A percentile compares a stretch with the other conserved stretches of the same genome.
Conservation (phyloP, 1,139 yeast species). For the Candida sp. region DNA sequence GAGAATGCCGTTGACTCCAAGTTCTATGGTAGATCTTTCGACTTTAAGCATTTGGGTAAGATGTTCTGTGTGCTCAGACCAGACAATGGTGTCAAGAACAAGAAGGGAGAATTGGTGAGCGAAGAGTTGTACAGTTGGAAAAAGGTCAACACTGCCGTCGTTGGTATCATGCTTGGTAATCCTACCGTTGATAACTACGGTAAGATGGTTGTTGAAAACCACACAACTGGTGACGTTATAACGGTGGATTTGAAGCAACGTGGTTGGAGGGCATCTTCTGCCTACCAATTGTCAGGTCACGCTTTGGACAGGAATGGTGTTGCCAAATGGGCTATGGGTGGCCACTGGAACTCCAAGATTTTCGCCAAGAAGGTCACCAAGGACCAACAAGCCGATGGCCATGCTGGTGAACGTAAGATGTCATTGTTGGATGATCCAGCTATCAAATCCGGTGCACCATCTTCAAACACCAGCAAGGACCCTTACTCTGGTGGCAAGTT, state of each 20-base stretch:
- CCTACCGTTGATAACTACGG: conserved; percentile 97
- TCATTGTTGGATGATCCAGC: conserved; percentile 29
- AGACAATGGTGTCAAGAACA: conserved; percentile 53
- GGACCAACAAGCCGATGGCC: conserved; percentile 14
- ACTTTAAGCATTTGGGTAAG: conserved; percentile 89
- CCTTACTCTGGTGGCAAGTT: conserved; percentile 63
- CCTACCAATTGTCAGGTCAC: conserved; percentile 89
- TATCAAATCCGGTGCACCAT: conserved; percentile 8
- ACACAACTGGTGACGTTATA: conserved; percentile 87
- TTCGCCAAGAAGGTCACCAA: conserved; percentile 67
- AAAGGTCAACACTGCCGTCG: conserved; percentile 91
- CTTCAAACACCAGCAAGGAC: conserved; percentile 23
- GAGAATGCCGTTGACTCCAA: conserved; percentile 91
- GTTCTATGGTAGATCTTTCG: conserved; percentile 92
- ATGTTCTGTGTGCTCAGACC: conserved; percentile 91
- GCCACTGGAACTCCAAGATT: conserved; percentile 93
- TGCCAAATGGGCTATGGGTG: conserved; percentile 78
- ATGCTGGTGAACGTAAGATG: conserved; percentile 27
- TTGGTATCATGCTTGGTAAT: conserved; percentile 92
- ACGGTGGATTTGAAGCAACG: conserved; percentile 81
- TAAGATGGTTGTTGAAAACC: conserved; percentile 84
- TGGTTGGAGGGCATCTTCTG: conserved; percentile 95
- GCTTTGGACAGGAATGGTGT: conserved; percentile 61
- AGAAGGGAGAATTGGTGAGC: conserved; percentile 42
- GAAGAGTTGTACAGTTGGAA: conserved; percentile 89